phyloP scores from a whole-genome alignment of 257 asterid genomes.

The Solanum ossicruentum region DNA sequence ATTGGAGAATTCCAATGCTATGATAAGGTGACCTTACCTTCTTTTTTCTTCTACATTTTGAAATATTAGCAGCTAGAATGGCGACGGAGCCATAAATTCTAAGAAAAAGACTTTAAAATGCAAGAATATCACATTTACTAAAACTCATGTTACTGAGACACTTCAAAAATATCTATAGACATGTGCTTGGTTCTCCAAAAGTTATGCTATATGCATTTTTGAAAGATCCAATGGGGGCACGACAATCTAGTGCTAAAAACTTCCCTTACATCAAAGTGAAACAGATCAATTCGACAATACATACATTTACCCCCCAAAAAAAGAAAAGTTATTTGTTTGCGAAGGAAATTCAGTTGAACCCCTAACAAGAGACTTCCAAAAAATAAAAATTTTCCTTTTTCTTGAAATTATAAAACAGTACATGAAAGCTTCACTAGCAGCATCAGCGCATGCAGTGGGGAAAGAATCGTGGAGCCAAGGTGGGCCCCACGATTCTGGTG shows the following conservation, averaged over 20 bases:
- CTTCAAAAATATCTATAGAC: background rate
- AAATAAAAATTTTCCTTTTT: background rate
- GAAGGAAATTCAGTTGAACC: background rate
- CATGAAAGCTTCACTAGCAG: constrained; percentile 82
- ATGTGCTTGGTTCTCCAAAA: background rate
- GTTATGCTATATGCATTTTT: background rate
- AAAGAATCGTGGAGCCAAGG: constrained; percentile 63
- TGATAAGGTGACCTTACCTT: constrained; percentile 43
- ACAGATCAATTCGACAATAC: background rate
- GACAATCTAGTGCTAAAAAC: background rate
- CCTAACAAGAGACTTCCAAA: background rate
- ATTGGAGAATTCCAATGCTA: constrained; percentile 91
- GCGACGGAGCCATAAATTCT: background rate
- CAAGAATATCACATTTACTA: background rate
- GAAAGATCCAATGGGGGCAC: background rate
- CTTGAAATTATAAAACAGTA: constrained; percentile 30
- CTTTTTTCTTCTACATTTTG: background rate
- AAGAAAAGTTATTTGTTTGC: background rate
- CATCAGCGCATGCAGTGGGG: constrained; percentile 56
- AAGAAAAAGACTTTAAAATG: background rate
- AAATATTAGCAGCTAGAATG: background rate
- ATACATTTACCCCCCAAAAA: background rate
- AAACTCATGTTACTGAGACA: background rate
- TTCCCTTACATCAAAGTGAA: background rate
- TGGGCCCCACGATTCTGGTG: constrained; percentile 84